Percentiles rank a stretch among this genome's conserved stretches.
These are phyloP conservation scores for Myxozyma neotropica DNA, from an alignment of 805 yeast species.

Conservation along the genomic window DNA sequence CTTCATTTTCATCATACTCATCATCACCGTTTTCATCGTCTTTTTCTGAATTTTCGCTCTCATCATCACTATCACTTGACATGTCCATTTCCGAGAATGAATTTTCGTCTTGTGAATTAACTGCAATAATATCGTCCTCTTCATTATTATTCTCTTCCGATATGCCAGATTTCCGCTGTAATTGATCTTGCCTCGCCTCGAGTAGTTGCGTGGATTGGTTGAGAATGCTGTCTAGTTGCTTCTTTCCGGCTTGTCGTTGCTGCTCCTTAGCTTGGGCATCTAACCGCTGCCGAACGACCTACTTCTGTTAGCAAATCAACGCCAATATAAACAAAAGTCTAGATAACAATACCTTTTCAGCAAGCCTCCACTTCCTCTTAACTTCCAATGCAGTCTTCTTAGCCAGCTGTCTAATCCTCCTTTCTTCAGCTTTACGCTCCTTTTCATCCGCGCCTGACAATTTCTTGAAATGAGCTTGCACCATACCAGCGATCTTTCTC, in stretches of 20 bases:
- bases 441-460: constrained; percentile 88
- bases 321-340: constrained; percentile 36
- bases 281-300: constrained; percentile 65
- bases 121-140: constrained; percentile 16
- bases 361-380: constrained; percentile 86
- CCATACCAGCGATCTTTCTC: constrained; percentile 73
- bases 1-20: constrained; percentile 32
- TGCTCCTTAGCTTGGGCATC: constrained; percentile 67
- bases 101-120: constrained; percentile 18
- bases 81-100: constrained; percentile 32
- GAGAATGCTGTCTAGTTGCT: constrained; percentile 81
- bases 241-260: constrained; percentile 78
- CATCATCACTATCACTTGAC: constrained; percentile 34
- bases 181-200: constrained; percentile 70
- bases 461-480: constrained; percentile 84
- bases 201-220: constrained; percentile 88
- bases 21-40: constrained; percentile 36
- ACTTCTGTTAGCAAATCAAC: not conserved
- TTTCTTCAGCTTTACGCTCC: constrained; percentile 72
- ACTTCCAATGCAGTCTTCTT: constrained; percentile 81
- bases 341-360: constrained; percentile 67
- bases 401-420: constrained; percentile 68
- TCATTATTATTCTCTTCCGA: constrained; percentile 34
- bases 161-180: not conserved
- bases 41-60: constrained; percentile 40